Evolutionary conservation across 352 stramenopile genomes (phyloP).

Genomic region (Phytopythium litorale): DNA sequence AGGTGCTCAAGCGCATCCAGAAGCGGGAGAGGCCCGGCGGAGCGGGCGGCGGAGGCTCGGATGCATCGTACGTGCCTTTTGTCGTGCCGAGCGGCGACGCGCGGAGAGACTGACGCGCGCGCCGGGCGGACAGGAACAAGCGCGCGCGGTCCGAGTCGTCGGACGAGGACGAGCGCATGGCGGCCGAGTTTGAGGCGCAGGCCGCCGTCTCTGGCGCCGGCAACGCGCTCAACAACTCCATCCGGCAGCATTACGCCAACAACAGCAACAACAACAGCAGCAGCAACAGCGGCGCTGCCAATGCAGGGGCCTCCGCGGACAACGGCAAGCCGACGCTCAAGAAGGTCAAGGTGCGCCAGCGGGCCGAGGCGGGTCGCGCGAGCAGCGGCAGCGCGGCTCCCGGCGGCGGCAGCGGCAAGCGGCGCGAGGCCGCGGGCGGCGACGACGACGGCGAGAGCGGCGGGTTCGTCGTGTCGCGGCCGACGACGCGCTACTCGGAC

Average conservation of each 20-base stretch:
- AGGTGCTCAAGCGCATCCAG: slow-evolving; percentile 66
- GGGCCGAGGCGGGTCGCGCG: slow-evolving; percentile 21
- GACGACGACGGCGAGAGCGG: slow-evolving; percentile 17
- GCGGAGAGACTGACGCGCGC: not conserved
- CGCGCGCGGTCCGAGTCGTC: slow-evolving; percentile 49
- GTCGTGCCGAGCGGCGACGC: not conserved
- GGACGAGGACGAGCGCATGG: slow-evolving; percentile 66
- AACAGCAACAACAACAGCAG: slow-evolving; percentile 8
- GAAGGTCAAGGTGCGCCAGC: slow-evolving; percentile 65
- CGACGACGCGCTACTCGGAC: slow-evolving; percentile 82
- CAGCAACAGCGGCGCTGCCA: not conserved
- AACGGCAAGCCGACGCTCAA: slow-evolving; percentile 45
- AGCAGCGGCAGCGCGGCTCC: slow-evolving; percentile 1
- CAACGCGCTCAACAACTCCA: slow-evolving; percentile 78
- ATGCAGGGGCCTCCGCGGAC: not conserved
- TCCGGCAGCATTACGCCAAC: slow-evolving; percentile 67
- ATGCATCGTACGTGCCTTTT: slow-evolving; percentile 11
- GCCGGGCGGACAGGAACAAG: slow-evolving; percentile 27
- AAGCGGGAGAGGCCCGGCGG: not conserved
- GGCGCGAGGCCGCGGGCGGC: not conserved
- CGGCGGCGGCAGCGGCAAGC: slow-evolving; percentile 4
- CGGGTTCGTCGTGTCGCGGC: slow-evolving; percentile 70
- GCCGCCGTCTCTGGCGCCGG: slow-evolving; percentile 19
- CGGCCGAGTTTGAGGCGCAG: slow-evolving; percentile 41
- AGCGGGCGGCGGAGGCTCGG: slow-evolving; percentile 6